A percentile compares a stretch with the other conserved stretches of the same genome.
Evolutionary conservation across 2,329 filamentous ascomycete species (phyloP).

Genomic region (Geosmithia putterillii): DNA sequence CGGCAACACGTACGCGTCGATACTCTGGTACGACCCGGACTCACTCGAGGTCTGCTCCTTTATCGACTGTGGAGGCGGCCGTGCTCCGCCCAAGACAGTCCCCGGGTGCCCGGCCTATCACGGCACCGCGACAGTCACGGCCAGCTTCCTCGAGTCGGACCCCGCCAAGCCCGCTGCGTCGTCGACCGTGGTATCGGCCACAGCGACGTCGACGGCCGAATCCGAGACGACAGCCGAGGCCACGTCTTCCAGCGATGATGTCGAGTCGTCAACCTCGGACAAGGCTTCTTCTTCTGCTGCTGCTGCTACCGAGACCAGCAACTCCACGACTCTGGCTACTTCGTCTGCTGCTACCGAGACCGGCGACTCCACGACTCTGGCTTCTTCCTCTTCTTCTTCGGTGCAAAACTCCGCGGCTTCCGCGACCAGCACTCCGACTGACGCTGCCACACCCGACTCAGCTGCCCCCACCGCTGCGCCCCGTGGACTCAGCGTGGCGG

Average conservation of each 20-base stretch:
- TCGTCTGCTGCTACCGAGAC: neutral
- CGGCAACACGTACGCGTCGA: constrained; percentile 2
- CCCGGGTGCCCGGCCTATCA: constrained; percentile 33
- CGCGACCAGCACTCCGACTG: neutral
- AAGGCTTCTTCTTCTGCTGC: neutral
- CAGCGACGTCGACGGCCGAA: neutral
- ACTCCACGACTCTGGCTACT: neutral
- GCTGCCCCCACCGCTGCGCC: constrained; percentile 1
- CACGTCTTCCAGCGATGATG: neutral
- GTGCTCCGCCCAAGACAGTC: constrained; percentile 35
- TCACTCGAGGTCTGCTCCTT: constrained; percentile 38
- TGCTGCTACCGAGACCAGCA: neutral
- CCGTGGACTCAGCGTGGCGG: neutral
- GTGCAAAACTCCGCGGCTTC: neutral
- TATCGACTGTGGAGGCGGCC: constrained; percentile 41
- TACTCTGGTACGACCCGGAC: constrained; percentile 29
- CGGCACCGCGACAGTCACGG: constrained; percentile 16
- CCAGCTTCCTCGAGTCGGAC: constrained; percentile 2
- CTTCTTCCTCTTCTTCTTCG: neutral
- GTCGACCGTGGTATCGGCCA: neutral
- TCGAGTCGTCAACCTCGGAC: neutral
- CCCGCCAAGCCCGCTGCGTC: constrained; percentile 1
- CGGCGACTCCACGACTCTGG: neutral
- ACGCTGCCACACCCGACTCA: neutral
- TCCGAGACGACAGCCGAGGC: neutral